Base-by-base conservation (phyloP, 2,329 filamentous ascomycete genomes). In the Eurotiales sp. region DNA sequence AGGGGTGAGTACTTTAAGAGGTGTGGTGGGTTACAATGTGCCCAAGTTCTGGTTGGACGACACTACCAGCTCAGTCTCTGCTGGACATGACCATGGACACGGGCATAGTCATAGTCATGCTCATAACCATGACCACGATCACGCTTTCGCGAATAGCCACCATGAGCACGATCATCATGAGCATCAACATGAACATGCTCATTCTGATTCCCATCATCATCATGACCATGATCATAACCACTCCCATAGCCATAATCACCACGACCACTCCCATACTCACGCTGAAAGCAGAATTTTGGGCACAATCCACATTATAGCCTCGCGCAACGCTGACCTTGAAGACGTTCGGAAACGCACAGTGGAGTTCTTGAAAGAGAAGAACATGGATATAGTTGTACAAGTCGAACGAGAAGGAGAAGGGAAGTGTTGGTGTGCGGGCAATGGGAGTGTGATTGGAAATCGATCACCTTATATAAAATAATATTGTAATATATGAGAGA, bases 11-110 rank as follows among this genome's bases (percentile, higher is more conserved):
- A 86, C 86, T 45, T 76, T 97, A 55, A 80, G 88, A 27, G 93
- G 92, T 0, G 92, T 99, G 0, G 85, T 87, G 0, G 85, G 87
- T 47, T 97, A 96, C 63, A 80, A 87, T 1, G 88, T 88, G 1
- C 91, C 92, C 7, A 87, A 90, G 61, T 96, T 97, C 64, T 99
- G 93, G 93, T 75, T 93, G 12, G 89, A 95, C 60, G 90, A 95
- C 57, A 75, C 74, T 25, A 75, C 67, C 14, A 64, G 65, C 2
- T 64, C 68, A 17, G 65, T 72, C 46, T 68, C 69, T 0, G 68
- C 54, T 64, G 53, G 53, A 61, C 50, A 52, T 29, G 23, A 58
- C 15, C 43, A 47, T 41, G 46, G 48, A 3, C 52, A 54, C 19
- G 60, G 67, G 51, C 64, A 70, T 36, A 15, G 19, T 25, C 46